These are phyloP conservation scores for Suhomyces atakaporum DNA, from an alignment of 1,139 yeast genomes.

Conservation along the genomic window DNA sequence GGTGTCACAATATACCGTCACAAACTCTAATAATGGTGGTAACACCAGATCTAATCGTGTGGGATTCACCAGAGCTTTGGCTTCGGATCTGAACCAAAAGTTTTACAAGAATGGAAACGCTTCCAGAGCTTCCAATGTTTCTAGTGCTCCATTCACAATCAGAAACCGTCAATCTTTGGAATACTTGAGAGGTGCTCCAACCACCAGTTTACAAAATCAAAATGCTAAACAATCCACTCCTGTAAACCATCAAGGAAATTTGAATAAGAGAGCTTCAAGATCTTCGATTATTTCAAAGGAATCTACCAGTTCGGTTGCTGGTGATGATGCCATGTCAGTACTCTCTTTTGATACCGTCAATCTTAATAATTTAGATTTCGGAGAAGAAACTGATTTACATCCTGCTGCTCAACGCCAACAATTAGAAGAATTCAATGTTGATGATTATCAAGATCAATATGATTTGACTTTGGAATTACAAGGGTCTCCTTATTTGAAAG, in stretches of 20 bases:
- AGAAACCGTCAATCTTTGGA: conserved; percentile 36
- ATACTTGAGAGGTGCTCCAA: conserved; percentile 22
- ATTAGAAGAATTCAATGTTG: conserved; percentile 42
- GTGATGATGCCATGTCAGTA: conserved; percentile 43
- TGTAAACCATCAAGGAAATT: conserved; percentile 10
- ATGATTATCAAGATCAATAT: conserved; percentile 50
- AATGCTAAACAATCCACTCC: conserved; percentile 5
- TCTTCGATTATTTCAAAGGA: conserved; percentile 39
- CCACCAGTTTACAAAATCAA: conserved; percentile 4
- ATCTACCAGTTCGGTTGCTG: conserved; percentile 20
- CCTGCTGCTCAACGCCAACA: conserved; percentile 21
- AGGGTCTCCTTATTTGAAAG: conserved; percentile 81
- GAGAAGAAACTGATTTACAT: conserved; percentile 15
- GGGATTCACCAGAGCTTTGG: conserved; percentile 48
- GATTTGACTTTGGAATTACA: conserved; percentile 63
- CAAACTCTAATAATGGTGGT: conserved; percentile 6
- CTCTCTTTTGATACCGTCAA: conserved; percentile 39
- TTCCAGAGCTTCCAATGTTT: conserved; percentile 23
- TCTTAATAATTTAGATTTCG: conserved; percentile 22
- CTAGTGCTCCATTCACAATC: conserved; percentile 17
- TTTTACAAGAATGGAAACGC: conserved; percentile 27
- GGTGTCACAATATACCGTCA: conserved; percentile 30
- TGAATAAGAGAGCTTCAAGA: conserved; percentile 38
- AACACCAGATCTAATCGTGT: conserved; percentile 25
- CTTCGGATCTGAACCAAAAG: conserved; percentile 32